A percentile compares a stretch with the other conserved stretches of the same genome.
Evolutionary conservation across 495 filamentous ascomycete genomes (phyloP).

Genomic region (Neurospora sp.): DNA sequence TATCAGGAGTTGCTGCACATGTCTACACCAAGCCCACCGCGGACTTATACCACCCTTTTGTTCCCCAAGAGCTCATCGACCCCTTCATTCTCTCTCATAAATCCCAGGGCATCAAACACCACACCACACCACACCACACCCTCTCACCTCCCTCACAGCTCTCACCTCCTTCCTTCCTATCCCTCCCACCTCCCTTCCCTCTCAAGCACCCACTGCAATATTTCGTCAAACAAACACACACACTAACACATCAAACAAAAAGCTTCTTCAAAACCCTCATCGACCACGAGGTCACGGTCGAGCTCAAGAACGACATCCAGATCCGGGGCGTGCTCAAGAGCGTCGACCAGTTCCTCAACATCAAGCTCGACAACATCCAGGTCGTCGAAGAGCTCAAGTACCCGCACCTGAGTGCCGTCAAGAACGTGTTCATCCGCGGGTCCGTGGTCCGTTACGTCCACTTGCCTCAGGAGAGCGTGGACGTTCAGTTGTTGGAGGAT

Average conservation of each 20-base stretch:
- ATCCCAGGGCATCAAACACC: background rate
- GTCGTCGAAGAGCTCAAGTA: conserved; percentile 87
- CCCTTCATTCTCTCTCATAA: background rate
- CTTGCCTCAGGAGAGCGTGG: conserved; percentile 75
- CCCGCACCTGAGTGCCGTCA: conserved; percentile 86
- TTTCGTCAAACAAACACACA: background rate
- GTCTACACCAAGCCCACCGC: background rate
- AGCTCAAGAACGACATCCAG: conserved; percentile 97
- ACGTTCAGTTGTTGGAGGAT: conserved; percentile 87
- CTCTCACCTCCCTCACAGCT: background rate
- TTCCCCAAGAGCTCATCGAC: background rate
- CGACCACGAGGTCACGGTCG: conserved; percentile 89
- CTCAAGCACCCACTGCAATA: background rate
- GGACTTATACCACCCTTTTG: background rate
- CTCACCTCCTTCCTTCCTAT: background rate
- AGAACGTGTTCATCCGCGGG: conserved; percentile 95
- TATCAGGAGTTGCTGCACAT: background rate
- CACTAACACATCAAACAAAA: background rate
- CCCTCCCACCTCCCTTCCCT: background rate
- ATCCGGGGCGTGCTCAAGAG: conserved; percentile 91
- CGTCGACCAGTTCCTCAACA: conserved; percentile 97
- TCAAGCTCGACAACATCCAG: conserved; percentile 91
- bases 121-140: background rate
- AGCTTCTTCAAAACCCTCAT: conserved; percentile 99
- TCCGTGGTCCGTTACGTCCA: conserved; percentile 96